Base-by-base conservation (phyloP, 1,284 basidiomycete genomes). In the Apiotrichum veenhuisii region DNA sequence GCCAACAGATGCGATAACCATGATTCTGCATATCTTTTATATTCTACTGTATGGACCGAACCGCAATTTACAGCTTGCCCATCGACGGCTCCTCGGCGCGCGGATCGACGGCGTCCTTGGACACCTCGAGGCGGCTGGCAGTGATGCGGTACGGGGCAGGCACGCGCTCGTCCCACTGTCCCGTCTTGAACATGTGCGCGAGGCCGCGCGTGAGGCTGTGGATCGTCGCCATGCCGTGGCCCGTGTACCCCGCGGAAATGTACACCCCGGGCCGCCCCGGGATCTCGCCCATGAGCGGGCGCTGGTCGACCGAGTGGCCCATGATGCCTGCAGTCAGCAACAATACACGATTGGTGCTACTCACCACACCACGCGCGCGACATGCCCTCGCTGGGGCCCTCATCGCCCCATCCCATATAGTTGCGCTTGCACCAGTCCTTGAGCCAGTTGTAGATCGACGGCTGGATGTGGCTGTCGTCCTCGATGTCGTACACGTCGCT, bases 201-300 rank as follows among this genome's bases (percentile, higher is more conserved):
- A 68, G 50, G 9, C 54, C 55, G 1, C 58, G 58, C 0, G 63
- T 61, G 25, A 56, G 49, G 34, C 36, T 57, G 44, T 61, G 42
- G 23, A 71, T 65, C 30, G 60, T 57, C 1, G 61, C 62, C 64
- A 66, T 64, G 38, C 66, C 64, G 51, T 64, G 62, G 17, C 62
- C 64, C 36, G 64, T 61, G 44, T 61, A 65, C 2, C 62, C 66
- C 5, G 56, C 63, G 26, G 62, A 54, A 15, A 60, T 54, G 30
- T 47, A 67, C 11, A 67, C 46, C 0, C 60, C 60, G 3, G 37
- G 33, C 20, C 64, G 53, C 15, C 57, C 61, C 1, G 67, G 68
- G 3, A 70, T 52, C 0, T 37, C 25, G 10, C 69, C 67, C 14
- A 69, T 55, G 36, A 69, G 61, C 14, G 67, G 69, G 5, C 66